Base-by-base conservation (phyloP, 208 protist genomes). In the Endotrypanum monterogeii region DNA sequence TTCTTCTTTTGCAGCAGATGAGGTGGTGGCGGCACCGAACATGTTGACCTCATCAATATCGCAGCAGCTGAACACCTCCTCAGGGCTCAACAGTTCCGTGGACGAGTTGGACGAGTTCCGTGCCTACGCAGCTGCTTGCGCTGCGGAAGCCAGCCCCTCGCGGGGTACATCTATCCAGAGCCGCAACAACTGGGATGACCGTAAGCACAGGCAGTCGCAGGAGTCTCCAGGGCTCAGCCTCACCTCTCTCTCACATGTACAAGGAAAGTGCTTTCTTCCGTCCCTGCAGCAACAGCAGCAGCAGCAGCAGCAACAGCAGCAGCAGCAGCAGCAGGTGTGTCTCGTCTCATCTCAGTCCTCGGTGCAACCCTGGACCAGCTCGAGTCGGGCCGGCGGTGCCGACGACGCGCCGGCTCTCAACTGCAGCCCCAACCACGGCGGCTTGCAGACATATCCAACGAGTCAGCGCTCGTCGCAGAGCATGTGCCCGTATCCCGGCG, bases 281-380 rank as follows among this genome's bases (percentile, higher is more conserved):
- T 48, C 44, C 8, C 44, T 11, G 11, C 66, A 3, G 7, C 50
- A 20, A n/a, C 65, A 2, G 25, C 41, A 1, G 11, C 67, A 52
- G 54, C 37, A 50, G 50, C 23, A 28, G 25, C 63, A 51, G 48
- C 63, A 11, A 48, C 63, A 67, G 25, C 39, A 67, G 44, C 62
- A 67, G 62, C 63, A 51, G 25, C 63, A 51, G 46, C 63, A 67
- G 52, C 51, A 35, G 14, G 35, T 16, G 8, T 6, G n/a, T 9
- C 50, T 50, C 18, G n/a, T 20, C 8, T 23, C 37, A n/a, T 72
- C 54, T 35, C 67, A 52, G 3, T 35, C 25, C 37, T 32, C 39
- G 52, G 18, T 14, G 52, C 54, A 44, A 11, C 32, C 23, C 35
- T 72, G 67, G 67, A 18, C 67, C 5, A 25, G 30, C 18, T 50